Evolutionary conservation across 2,329 filamentous ascomycete genomes (phyloP), one percentile per base, ranked within the genome.

Genomic region (Ascochyta rabiei): DNA sequence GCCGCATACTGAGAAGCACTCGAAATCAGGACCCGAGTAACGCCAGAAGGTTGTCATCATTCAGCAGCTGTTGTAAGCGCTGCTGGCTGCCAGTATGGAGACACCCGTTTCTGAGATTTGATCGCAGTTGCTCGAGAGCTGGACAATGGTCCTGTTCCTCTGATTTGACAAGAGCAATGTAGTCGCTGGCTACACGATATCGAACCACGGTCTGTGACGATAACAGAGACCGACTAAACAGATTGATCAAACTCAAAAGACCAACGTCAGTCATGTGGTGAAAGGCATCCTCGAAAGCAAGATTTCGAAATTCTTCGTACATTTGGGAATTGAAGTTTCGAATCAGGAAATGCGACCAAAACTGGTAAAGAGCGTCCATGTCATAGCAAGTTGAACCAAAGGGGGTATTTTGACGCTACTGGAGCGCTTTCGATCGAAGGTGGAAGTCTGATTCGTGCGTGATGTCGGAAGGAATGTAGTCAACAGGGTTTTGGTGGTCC

Each of bases 291-390:
- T 87, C 84, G 57, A 87, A 76, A 50, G 89, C 89, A 71, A 84
- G 81, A 66, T 79, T 78, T 60, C 85, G 84, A 77, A 92, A 91
- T 72, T 92, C 89, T 69, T 84, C 79, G 77, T 92, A 92, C 85
- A 93, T 89, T 69, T 79, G 80, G 54, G 82, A 80, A 73, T 92
- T 89, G 82, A 92, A 91, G 75, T 89, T 87, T 66, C 85, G 82
- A 59, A 86, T 82, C 60, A 92, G 80, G 69, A 89, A 90, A 71
- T 88, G 84, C 18, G 86, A 85, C 88, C 89, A 92, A 77, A 90
- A 90, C 60, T 86, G 82, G 77, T 91, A 91, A 26, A 90, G 81
- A 54, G 85, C 81, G 68, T 85, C 82, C 81, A 89, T 86, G 66
- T 86, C 82, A 56, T 80, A 77, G 43, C 83, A 81, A 34, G 78